These are phyloP conservation scores for Fusarium keratoplasticum DNA, from an alignment of 2,329 filamentous ascomycete genomes.

Conservation along the genomic window DNA sequence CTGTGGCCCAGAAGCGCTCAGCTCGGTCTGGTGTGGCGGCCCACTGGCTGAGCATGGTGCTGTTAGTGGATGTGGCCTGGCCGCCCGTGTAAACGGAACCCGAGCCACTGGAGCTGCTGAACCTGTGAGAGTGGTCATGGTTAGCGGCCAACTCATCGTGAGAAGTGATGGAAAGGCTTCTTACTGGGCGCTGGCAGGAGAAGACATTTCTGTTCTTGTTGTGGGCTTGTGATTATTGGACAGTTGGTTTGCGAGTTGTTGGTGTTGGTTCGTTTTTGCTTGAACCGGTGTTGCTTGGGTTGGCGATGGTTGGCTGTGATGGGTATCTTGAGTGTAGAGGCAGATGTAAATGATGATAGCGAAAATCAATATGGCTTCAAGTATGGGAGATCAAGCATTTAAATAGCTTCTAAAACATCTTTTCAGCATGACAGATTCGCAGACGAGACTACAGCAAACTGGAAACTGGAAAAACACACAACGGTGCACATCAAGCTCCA, in stretches of 20 bases:
- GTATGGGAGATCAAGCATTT: not conserved
- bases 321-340: not conserved
- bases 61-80: slow-evolving; percentile 4
- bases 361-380: not conserved
- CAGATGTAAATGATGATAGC: slow-evolving; percentile 1
- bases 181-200: slow-evolving; percentile 23
- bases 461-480: slow-evolving; percentile 33
- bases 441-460: slow-evolving; percentile 14
- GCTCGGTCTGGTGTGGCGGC: slow-evolving; percentile 9
- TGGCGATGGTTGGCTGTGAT: not conserved
- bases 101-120: slow-evolving; percentile 19
- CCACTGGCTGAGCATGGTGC: slow-evolving; percentile 23
- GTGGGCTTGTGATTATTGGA: not conserved
- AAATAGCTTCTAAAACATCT: not conserved
- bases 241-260: not conserved
- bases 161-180: not conserved
- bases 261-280: slow-evolving; percentile 4
- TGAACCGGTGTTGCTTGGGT: not conserved
- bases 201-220: slow-evolving; percentile 21
- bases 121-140: slow-evolving; percentile 3
- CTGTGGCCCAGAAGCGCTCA: slow-evolving; percentile 28
- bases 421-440: slow-evolving; percentile 1
- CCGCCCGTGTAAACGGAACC: slow-evolving; percentile 33
- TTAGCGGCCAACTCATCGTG: not conserved
- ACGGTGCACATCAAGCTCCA: not conserved